phyloP scores from a whole-genome alignment of 78 protist genomes.

The Dictyostelium intermedium region DNA sequence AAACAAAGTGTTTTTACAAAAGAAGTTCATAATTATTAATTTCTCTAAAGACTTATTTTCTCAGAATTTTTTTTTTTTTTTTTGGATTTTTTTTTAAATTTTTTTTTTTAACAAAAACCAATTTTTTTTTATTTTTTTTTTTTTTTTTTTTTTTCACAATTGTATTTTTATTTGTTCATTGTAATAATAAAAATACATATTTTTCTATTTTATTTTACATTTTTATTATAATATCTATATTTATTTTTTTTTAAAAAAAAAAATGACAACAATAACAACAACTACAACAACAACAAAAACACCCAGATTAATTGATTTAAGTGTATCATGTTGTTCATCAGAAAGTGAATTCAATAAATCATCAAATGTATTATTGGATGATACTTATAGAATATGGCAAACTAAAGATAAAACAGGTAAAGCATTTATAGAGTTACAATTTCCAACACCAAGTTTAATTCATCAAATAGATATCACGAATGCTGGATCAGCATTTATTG shows the following conservation, averaged over 20 bases:
- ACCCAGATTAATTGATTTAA: slow-evolving; percentile 1
- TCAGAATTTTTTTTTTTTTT: too few relatives aligned
- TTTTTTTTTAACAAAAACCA: too few relatives aligned
- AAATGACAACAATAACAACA: neutral
- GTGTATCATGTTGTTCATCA: slow-evolving; percentile 51
- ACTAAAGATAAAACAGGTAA: neutral
- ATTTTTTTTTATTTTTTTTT: too few relatives aligned
- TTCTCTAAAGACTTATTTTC: neutral
- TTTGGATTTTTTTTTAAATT: too few relatives aligned
- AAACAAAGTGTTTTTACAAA: too few relatives aligned
- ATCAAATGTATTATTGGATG: slow-evolving; percentile 23
- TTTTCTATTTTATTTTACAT: too few relatives aligned
- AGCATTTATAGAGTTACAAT: slow-evolving; percentile 43
- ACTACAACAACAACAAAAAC: neutral
- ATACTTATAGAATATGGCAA: slow-evolving; percentile 52
- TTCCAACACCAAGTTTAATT: slow-evolving; percentile 19
- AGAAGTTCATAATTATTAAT: too few relatives aligned
- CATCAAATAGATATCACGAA: slow-evolving; percentile 22
- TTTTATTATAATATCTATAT: too few relatives aligned
- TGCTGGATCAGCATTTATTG: slow-evolving; percentile 61
- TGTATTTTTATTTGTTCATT: too few relatives aligned
- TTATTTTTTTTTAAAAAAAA: neutral
- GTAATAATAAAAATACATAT: too few relatives aligned
- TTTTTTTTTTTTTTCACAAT: too few relatives aligned
- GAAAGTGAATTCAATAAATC: slow-evolving; percentile 49